phyloP scores from a whole-genome alignment of 257 asterid genomes.

The Fraxinus americana region DNA sequence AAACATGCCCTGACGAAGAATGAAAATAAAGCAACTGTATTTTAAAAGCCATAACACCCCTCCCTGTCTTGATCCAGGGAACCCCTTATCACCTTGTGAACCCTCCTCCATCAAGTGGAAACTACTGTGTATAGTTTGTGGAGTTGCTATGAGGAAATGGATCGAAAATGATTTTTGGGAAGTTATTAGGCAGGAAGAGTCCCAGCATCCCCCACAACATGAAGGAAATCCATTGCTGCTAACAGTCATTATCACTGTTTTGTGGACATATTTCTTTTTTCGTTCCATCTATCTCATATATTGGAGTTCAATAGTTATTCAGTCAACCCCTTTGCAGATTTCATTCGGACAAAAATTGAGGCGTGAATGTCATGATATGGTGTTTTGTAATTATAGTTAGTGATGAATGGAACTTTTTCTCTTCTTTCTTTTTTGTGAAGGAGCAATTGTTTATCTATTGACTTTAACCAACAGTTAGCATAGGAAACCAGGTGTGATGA shows the following conservation, averaged over 20 bases:
- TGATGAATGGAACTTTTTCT: conserved; percentile 3
- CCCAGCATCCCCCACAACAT: background rate
- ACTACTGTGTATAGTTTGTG: background rate
- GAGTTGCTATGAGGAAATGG: background rate
- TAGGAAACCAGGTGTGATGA: background rate
- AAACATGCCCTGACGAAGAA: background rate
- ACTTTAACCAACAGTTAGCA: background rate
- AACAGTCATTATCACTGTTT: background rate
- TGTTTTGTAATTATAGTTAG: background rate
- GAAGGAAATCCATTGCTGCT: background rate
- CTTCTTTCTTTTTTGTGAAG: background rate
- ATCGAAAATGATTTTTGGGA: background rate
- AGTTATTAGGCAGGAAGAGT: background rate
- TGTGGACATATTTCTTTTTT: background rate
- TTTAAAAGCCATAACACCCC: background rate
- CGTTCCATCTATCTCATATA: background rate
- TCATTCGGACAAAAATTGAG: background rate
- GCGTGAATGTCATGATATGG: background rate
- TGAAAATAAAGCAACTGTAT: background rate
- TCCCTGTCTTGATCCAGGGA: background rate
- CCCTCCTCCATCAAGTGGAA: background rate
- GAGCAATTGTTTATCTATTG: background rate
- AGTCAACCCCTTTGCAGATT: background rate
- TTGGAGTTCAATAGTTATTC: background rate
- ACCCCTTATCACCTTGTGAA: too few species aligned